Evolutionary conservation across 2,329 filamentous ascomycete genomes (phyloP).

Genomic region (Pleoardoris graminearum): DNA sequence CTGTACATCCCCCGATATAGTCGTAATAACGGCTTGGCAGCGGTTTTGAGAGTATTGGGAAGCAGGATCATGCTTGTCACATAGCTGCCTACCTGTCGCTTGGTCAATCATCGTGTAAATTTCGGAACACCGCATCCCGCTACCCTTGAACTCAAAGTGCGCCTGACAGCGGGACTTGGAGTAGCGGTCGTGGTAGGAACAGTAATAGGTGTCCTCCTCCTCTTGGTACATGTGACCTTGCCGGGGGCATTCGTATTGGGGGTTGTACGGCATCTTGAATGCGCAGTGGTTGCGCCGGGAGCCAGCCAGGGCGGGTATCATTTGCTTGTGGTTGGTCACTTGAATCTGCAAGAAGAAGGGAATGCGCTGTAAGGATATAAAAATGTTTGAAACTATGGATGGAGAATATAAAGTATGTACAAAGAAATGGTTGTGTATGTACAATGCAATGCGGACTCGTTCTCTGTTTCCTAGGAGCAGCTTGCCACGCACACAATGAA

Average conservation of each 20-base stretch:
- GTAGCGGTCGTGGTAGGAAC: constrained; percentile 13
- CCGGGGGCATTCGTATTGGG: constrained; percentile 17
- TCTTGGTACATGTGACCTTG: constrained; percentile 11
- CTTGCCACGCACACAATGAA: not conserved
- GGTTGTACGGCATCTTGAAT: constrained; percentile 17
- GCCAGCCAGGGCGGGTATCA: not conserved
- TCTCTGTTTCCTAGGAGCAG: not conserved
- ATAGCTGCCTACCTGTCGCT: constrained; percentile 7
- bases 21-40: not conserved
- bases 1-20: not conserved
- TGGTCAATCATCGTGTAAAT: constrained; percentile 5
- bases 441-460: not conserved
- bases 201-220: constrained; percentile 10
- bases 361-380: too few relatives aligned
- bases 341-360: not conserved
- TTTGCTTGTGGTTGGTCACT: not conserved
- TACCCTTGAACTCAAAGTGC: constrained; percentile 11
- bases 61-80: constrained; percentile 7
- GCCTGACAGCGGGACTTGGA: constrained; percentile 14
- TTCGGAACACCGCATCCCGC: constrained; percentile 11
- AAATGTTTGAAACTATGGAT: not conserved
- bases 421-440: too few relatives aligned
- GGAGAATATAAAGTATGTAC: not conserved
- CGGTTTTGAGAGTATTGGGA: not conserved
- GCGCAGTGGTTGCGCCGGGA: constrained; percentile 8